Evolutionary conservation across 116 monocot species (phyloP), one percentile per base, ranked within the genome.

Genomic region (Dioscorea cayenensis): DNA sequence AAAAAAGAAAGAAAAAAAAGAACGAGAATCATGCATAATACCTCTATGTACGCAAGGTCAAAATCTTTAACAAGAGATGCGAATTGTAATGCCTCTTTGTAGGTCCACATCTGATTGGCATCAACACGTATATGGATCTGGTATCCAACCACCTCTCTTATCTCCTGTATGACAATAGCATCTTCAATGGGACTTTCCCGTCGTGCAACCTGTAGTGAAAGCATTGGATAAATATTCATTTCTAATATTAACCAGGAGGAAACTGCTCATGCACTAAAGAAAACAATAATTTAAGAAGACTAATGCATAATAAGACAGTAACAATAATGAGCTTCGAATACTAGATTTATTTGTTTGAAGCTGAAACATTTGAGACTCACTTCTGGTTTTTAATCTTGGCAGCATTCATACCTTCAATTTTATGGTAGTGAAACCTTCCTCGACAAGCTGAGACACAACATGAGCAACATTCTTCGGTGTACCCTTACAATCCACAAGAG

Each of bases 91-190:
- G 97, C 97, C 62, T 93, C 65, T 74, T 86, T 81, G 77, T 88
- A 93, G 66, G 81, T 74, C 97, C 97, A 97, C 51, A 71, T 92
- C 64, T 77, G 76, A 78, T 97, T 97, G 59, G 97, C 97, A 93
- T 97, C 93, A 64, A 77, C 97, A 63, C 97, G 90, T 66, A 96
- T 83, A 64, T 88, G 78, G 17, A 96, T 83, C 29, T 82, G 61
- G 75, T 85, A 84, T 13, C 96, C 92, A 73, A 88, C 72, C 36
- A 18, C 66, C 28, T 84, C 73, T 76, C 96, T 87, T 67, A 96
- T 83, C 83, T 90, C 82, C 61, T 81, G 76, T 36, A 92, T 82
- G 58, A 92, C 76, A 71, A 72, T 78, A 61, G 79, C 96, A 90
- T 96, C 96, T 76, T 96, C 92, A 72, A 60, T 43, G 3, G 92